phyloP scores from a whole-genome alignment of 805 yeast genomes.

The Komagataella ulmi region DNA sequence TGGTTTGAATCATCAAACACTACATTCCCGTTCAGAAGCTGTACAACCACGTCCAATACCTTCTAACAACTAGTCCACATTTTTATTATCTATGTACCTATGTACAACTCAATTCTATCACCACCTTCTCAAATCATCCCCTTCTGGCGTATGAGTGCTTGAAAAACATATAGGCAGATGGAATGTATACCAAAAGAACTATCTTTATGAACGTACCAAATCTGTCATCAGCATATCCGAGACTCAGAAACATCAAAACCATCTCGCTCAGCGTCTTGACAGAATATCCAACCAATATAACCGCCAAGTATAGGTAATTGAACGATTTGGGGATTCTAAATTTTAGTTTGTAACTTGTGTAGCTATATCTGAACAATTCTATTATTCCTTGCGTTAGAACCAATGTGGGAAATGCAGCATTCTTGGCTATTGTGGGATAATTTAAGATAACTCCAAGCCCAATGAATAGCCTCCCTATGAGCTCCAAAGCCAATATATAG shows the following conservation, averaged over 20 bases:
- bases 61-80: not conserved
- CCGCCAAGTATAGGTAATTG: slow-evolving; percentile 7
- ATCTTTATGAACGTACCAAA: slow-evolving; percentile 5
- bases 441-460: slow-evolving; percentile 7
- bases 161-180: slow-evolving; percentile 11
- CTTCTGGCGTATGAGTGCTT: slow-evolving; percentile 7
- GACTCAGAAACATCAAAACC: slow-evolving; percentile 9
- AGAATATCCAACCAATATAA: slow-evolving; percentile 9
- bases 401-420: slow-evolving; percentile 10
- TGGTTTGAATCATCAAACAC: no score
- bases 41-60: not conserved
- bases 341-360: slow-evolving; percentile 13
- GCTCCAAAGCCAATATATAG: not conserved
- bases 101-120: not conserved
- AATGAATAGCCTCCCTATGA: slow-evolving; percentile 6
- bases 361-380: slow-evolving; percentile 12
- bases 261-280: slow-evolving; percentile 9
- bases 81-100: not conserved
- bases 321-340: slow-evolving; percentile 8
- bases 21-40: no score
- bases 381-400: slow-evolving; percentile 10
- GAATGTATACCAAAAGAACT: slow-evolving; percentile 8
- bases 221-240: slow-evolving; percentile 8
- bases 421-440: slow-evolving; percentile 15
- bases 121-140: not conserved